Percentiles rank a stretch among this genome's conserved stretches.
Conservation (phyloP, 768 basidiomycete genomes). For the Termitomyces sp. region DNA sequence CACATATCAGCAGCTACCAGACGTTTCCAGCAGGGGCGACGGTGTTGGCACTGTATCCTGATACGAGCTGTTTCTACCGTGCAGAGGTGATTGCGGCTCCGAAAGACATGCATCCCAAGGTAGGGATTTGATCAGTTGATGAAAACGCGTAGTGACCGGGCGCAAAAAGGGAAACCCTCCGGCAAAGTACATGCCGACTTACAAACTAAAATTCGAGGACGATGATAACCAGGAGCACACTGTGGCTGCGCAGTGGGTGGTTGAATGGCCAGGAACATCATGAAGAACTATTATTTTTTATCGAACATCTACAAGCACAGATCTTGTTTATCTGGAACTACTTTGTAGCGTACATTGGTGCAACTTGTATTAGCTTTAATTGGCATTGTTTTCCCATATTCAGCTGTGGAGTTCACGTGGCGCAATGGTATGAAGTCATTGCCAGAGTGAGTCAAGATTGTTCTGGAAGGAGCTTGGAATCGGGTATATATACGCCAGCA, state of each 20-base stretch:
- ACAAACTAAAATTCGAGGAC: constrained; percentile 85
- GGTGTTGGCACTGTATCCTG: constrained; percentile 86
- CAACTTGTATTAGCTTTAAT: constrained; percentile 11
- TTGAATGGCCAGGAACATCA: constrained; percentile 63
- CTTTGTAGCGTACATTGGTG: constrained; percentile 2
- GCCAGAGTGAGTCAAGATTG: neutral
- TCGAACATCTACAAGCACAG: constrained; percentile 1
- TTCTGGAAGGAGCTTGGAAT: constrained; percentile 8
- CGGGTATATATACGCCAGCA: constrained; percentile 4
- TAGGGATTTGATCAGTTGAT: constrained; percentile 16
- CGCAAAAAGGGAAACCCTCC: constrained; percentile 26
- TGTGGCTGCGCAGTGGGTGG: constrained; percentile 75
- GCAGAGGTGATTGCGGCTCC: constrained; percentile 79
- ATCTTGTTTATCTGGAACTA: constrained; percentile 12
- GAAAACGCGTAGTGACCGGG: neutral
- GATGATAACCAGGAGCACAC: constrained; percentile 80
- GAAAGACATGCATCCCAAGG: constrained; percentile 32
- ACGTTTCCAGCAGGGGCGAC: constrained; percentile 67
- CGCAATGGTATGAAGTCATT: neutral
- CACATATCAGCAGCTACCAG: constrained; percentile 66
- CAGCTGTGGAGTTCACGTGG: constrained; percentile 2
- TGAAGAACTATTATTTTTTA: constrained; percentile 6
- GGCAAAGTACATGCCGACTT: constrained; percentile 49
- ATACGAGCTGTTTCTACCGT: constrained; percentile 88
- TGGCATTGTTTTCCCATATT: neutral